These are phyloP conservation scores for Leishmania martiniquensis DNA, from an alignment of 208 protist genomes.

Conservation along the genomic window DNA sequence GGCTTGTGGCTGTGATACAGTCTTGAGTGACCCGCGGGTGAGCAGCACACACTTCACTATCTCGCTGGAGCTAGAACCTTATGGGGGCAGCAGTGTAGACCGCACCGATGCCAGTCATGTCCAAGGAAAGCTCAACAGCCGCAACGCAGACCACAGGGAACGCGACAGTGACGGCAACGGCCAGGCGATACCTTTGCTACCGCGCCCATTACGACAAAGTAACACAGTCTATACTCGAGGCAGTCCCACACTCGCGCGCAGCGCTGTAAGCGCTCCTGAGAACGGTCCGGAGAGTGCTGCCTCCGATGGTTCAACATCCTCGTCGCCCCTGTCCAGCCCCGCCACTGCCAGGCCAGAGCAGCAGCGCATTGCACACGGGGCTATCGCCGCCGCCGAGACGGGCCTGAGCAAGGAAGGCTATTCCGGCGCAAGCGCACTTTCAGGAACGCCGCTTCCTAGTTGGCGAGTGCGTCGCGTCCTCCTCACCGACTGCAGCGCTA, in stretches of 20 bases:
- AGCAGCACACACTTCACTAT: constrained; percentile 68
- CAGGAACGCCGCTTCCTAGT: constrained; percentile 7
- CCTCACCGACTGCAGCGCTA: constrained; percentile 67
- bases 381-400: neutral
- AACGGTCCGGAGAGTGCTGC: neutral
- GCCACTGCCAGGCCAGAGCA: neutral
- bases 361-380: neutral
- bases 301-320: neutral
- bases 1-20: constrained; percentile 39
- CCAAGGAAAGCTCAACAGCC: neutral
- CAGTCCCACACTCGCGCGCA: neutral
- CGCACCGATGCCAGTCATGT: neutral
- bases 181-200: neutral
- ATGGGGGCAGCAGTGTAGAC: neutral
- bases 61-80: constrained; percentile 43
- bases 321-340: neutral
- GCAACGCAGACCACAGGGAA: neutral
- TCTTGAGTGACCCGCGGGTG: constrained; percentile 42
- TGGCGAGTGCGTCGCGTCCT: constrained; percentile 44
- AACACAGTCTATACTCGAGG: neutral
- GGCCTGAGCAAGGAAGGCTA: neutral
- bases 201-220: neutral
- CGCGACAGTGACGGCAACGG: neutral
- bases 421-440: neutral
- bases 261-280: neutral